Conservation (phyloP, 1,139 yeast genomes). For the Hansenula lynferdii region DNA sequence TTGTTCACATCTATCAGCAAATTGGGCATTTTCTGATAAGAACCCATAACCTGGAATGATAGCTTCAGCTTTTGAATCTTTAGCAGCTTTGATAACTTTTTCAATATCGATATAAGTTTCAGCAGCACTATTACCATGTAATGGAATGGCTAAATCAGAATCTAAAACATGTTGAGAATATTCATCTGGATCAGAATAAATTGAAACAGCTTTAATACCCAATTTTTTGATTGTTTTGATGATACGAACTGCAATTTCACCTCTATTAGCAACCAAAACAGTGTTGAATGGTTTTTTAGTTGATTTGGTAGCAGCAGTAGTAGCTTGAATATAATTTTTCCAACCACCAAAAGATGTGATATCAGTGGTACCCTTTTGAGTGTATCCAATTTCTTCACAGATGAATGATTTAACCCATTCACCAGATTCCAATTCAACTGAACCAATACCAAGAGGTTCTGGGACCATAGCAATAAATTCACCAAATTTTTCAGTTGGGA, state of each 20-base stretch:
- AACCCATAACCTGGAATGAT: slow-evolving; percentile 98
- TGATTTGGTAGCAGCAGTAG: slow-evolving; percentile 22
- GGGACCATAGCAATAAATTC: slow-evolving; percentile 84
- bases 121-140: slow-evolving; percentile 80
- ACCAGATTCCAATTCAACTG: slow-evolving; percentile 76
- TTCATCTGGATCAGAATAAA: slow-evolving; percentile 86
- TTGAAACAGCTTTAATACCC: slow-evolving; percentile 75
- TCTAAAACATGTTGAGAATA: slow-evolving; percentile 79
- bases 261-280: slow-evolving; percentile 95
- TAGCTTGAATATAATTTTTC: slow-evolving; percentile 55
- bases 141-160: slow-evolving; percentile 78
- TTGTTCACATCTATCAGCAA: slow-evolving; percentile 77
- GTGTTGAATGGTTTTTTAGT: slow-evolving; percentile 64
- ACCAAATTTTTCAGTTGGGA: slow-evolving; percentile 77
- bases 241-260: slow-evolving; percentile 95
- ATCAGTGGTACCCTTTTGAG: slow-evolving; percentile 64
- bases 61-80: slow-evolving; percentile 79
- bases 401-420: slow-evolving; percentile 87
- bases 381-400: slow-evolving; percentile 87
- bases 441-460: slow-evolving; percentile 91
- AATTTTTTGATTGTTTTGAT: slow-evolving; percentile 81
- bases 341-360: slow-evolving; percentile 87
- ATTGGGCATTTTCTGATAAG: slow-evolving; percentile 93
- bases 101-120: slow-evolving; percentile 86
- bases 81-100: slow-evolving; percentile 82